Conservation (phyloP, 2,329 filamentous ascomycete genomes). For the Colletotrichum shisoi region DNA sequence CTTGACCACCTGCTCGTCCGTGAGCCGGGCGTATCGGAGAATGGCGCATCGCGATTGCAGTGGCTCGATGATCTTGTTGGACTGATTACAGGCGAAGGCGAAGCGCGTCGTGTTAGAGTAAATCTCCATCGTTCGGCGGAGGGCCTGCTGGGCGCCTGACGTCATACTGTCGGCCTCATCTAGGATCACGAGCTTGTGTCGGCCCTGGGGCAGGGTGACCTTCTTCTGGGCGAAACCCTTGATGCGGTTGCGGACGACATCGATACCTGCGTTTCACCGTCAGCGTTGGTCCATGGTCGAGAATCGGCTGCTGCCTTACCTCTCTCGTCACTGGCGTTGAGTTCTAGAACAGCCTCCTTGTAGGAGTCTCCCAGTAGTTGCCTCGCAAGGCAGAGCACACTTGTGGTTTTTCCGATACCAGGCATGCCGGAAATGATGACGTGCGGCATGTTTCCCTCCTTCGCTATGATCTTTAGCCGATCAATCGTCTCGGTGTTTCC, state of each 20-base stretch:
- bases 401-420: conserved; percentile 98
- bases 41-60: conserved; percentile 96
- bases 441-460: conserved; percentile 99
- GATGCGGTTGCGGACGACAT: conserved; percentile 95
- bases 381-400: conserved; percentile 88
- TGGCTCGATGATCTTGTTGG: conserved; percentile 99
- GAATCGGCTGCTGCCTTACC: conserved; percentile 69
- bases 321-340: conserved; percentile 96
- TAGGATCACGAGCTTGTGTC: conserved; percentile 96
- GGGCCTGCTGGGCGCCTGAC: conserved; percentile 90
- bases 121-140: conserved; percentile 97
- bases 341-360: conserved; percentile 95
- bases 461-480: conserved; percentile 95
- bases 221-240: conserved; percentile 99
- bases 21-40: conserved; percentile 88
- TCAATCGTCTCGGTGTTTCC: conserved; percentile 98
- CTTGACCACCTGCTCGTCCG: conserved; percentile 91
- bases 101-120: conserved; percentile 97
- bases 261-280: conserved; percentile 70
- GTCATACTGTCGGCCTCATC: conserved; percentile 99
- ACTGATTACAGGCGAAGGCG: conserved; percentile 97
- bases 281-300: neutral
- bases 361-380: conserved; percentile 92
- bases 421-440: conserved; percentile 99
- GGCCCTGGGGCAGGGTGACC: conserved; percentile 87